Evolutionary conservation across 2,329 filamentous ascomycete species (phyloP), one percentile per base, ranked within the genome.

Genomic region (Neoascochyta sp.): DNA sequence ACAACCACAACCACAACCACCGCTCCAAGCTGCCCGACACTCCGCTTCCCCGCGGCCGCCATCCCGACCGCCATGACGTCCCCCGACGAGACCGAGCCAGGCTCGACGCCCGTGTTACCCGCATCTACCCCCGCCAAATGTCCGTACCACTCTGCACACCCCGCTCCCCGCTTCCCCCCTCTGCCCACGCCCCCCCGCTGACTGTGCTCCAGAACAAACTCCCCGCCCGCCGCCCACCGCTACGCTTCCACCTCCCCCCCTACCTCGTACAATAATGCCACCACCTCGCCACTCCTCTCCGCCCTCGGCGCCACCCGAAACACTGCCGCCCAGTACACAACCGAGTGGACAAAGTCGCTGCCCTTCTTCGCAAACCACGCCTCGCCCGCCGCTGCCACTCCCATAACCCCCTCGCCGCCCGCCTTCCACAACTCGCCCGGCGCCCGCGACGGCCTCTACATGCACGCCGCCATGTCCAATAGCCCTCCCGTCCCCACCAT

Each of bases 261-360:
- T 34, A 9, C 44, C 45, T 36, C 48, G 29, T 60, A 62, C 42
- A 60, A 62, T 58, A 60, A 62, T 58, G 59, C 58, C 13, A 58
- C 57, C 26, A 60, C 57, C 16, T 63, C 62, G 11, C 61, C 62
- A 11, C 53, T 64, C 20, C 48, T 64, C 29, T 58, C 60, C 41
- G 62, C 60, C 32, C 49, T 65, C 33, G 58, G 59, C 36, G 57
- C 59, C 41, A 62, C 57, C 21, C 55, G 59, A 37, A 52, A 42
- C 22, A 47, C 58, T 11, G 54, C 60, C 22, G 52, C 57, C 9
- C 60, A 64, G 17, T 62, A 63, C 43, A 64, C 62, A 21, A 64
- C 57, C 45, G 67, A 70, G 58, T 70, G 68, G 67, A 64, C 67
- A 34, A 68, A 65, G 60, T 66, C 57, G 17, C 57, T 61, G 22